Evolutionary conservation across 179 eudicot genomes (phyloP), one percentile per base, ranked within the genome.

Genomic region (Carnegiea gigantea): DNA sequence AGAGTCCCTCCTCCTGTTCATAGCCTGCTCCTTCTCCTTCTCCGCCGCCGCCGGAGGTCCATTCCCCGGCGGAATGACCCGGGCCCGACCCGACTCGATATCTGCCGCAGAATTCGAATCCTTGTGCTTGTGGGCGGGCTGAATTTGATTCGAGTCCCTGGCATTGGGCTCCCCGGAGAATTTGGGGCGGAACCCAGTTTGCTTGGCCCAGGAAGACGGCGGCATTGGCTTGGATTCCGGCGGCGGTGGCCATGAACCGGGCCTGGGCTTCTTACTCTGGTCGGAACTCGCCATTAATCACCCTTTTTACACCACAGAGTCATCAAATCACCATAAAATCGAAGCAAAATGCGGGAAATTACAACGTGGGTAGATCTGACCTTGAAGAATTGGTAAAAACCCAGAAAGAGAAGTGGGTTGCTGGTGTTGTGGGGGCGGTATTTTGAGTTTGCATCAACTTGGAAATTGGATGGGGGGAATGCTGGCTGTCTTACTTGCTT

Each of bases 151-250:
- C 18, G 97, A 91, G 59, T 89, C 86, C 49, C 76, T 83, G 5
- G 89, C 91, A 84, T 84, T 89, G 33, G 92, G 80, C 88, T 94
- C 99, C 26, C 98, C 99, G 24, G 99, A 95, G 84, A 92, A 89
- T 78, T 92, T 95, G 49, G 99, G 99, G 40, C 90, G 86, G 85
- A 95, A 95, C 1, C 95, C 95, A 49, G 97, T 95, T 33, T 88
- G 83, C 81, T 92, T 94, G n/a, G 99, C 98, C 99, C 99, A 95
- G 0, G 99, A 88, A 40, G 97, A 87, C 9, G 98, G 92, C 48
- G 93, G 96, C 85, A 93, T 76, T 80, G 98, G 85, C 33, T 87
- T 82, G 21, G 93, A 79, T 18, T 94, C 95, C 43, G 92, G 93
- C 21, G 84, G 86, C 11, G 98, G 95, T 1, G 93, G 88, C 93